Conservation (phyloP, 148 eudicot genomes). For the Camellia sinensis region DNA sequence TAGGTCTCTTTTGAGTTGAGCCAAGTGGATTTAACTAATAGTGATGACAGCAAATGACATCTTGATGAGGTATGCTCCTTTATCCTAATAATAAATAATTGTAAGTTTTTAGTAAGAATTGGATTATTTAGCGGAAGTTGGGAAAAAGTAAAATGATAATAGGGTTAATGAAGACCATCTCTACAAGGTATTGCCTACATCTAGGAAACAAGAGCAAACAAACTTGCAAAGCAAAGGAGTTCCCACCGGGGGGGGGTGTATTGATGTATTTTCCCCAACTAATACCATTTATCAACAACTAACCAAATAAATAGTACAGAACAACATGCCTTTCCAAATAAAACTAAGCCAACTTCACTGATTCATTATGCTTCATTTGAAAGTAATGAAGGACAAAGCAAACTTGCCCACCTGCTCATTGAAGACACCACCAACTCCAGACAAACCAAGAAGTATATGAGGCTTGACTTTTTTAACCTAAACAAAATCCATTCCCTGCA, state of each 20-base stretch:
- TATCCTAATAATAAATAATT: neutral
- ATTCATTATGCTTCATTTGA: neutral
- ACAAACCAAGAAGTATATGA: constrained; percentile 94
- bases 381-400: neutral
- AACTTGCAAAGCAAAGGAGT: neutral
- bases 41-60: neutral
- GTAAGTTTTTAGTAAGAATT: neutral
- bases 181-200: too few relatives aligned
- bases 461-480: constrained; percentile 96
- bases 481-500: constrained; percentile 16
- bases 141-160: too few relatives aligned
- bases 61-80: neutral
- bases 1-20: neutral
- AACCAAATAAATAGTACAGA: neutral
- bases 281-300: neutral
- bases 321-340: neutral
- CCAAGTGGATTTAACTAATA: neutral
- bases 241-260: too few relatives aligned
- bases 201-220: neutral
- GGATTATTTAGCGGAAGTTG: too few relatives aligned
- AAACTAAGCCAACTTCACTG: neutral
- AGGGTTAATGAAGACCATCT: too few relatives aligned
- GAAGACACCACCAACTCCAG: constrained; percentile 97
- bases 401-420: constrained; percentile 63
- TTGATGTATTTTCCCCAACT: neutral